Evolutionary conservation across 164 flowering plant genomes (phyloP), one percentile per base, ranked within the genome.

Genomic region (Stephania japonica): DNA sequence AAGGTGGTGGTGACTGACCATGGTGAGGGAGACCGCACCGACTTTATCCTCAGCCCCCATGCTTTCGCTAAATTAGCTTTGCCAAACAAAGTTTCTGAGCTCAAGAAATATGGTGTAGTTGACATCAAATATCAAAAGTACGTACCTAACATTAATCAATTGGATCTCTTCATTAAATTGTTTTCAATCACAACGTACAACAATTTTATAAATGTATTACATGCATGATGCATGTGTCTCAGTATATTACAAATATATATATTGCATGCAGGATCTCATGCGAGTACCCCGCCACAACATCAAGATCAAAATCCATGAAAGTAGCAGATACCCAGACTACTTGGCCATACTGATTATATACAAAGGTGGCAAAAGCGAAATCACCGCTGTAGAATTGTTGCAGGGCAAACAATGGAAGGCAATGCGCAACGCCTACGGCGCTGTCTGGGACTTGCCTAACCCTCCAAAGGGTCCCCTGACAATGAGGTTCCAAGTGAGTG

Each of bases 21-120:
- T 5, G 98, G 98, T 0, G 89, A 82, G 68, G 97, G 98, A 19
- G 92, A 88, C 83, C 16, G 69, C 65, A 89, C 97, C 0, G 97
- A 94, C 83, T 91, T 94, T 84, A 85, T 94, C 72, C 87, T 94
- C 14, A 91, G 90, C 73, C 61, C 80, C 2, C 78, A 85, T 0
- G 97, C 87, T 68, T 94, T 80, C 74, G 38, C 85, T 6, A 81
- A 75, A 26, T 43, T 94, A 79, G 95, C 95, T 23, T 73, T 19
- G 3, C 81, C 89, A 0, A 72, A 81, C 81, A 24, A 41, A 73
- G 87, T 84, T 4, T 19, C 26, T 0, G 78, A 85, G 21, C 71
- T 94, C 25, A 78, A 83, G 64, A 82, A 87, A 5, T 85, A 80
- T 19, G 98, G 98, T n/a, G 97, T 87, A 4, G 86, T 94, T 3